Evolutionary conservation across 441 rosid species (phyloP), one percentile per base, ranked within the genome.

Genomic region (Populus hybrid): DNA sequence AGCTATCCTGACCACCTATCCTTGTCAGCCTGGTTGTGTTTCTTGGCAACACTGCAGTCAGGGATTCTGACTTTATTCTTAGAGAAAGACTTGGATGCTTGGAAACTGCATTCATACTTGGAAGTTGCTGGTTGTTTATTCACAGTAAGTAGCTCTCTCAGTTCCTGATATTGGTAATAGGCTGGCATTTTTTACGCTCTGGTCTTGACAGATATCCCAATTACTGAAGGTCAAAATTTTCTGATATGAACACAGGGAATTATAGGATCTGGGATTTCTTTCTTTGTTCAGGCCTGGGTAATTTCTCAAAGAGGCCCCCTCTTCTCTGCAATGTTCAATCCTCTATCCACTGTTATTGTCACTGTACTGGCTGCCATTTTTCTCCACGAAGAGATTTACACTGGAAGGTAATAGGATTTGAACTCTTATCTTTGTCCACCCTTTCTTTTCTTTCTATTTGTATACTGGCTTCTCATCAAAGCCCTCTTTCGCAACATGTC

Each of bases 21-120:
- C 35, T 73, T 85, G 71, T 84, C 97, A 35, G 87, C 90, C n/a
- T 91, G 95, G 94, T 84, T 91, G 89, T 86, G 89, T 70, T 78
- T 89, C 75, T 69, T 87, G n/a, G 91, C 84, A 36, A 79, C 90
- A 1, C n/a, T 90, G 38, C 93, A 91, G 40, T 86, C 90, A 10
- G 89, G 86, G 63, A 70, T 74, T 0, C 11, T 88, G 32, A 69
- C 89, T 24, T 46, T 86, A 34, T 78, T 83, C 70, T 4, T 84
- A 0, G 92, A 89, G 34, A 80, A 74, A 34, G 83, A 91, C 34
- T 76, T 73, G 3, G 77, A 78, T 10, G 84, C 75, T 9, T 92
- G 95, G 95, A 83, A 86, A 59, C 77, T 91, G 68, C 81, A 86
- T 73, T 85, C 95, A 1, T 73, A 75, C 76, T 74, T 90, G 12